A percentile compares a stretch with the other conserved stretches of the same genome.
These are phyloP conservation scores for Hymenoscyphus albidus DNA, from an alignment of 2,329 filamentous ascomycete species.

Conservation along the genomic window DNA sequence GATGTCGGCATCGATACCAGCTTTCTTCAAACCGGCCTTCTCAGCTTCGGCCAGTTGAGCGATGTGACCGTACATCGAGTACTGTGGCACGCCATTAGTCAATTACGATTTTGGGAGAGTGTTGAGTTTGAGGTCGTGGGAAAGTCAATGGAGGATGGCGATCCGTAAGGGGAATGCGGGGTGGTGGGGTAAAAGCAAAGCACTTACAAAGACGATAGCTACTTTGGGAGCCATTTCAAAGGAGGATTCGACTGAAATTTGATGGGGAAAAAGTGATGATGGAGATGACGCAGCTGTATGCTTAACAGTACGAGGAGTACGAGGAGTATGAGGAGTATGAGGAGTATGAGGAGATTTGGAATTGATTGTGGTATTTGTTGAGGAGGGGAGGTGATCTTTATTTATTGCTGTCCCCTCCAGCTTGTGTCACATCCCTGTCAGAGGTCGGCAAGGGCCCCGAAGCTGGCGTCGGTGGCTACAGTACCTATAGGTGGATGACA, in stretches of 20 bases:
- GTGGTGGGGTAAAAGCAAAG: slow-evolving; percentile 11
- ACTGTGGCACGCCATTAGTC: slow-evolving; percentile 47
- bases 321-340: not conserved
- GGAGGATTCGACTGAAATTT: not conserved
- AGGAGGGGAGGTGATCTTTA: not conserved
- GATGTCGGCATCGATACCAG: slow-evolving; percentile 76
- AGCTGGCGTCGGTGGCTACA: not conserved
- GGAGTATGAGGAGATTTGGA: not conserved
- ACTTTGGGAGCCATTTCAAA: slow-evolving; percentile 78
- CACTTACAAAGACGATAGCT: slow-evolving; percentile 81
- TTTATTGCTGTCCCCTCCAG: not conserved
- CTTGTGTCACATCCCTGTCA: not conserved
- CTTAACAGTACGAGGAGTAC: not conserved
- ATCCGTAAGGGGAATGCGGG: slow-evolving; percentile 9
- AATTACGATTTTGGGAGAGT: not conserved
- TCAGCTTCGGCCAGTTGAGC: slow-evolving; percentile 80
- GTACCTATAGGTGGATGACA: not conserved
- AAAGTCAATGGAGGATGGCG: not conserved
- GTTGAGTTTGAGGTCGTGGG: not conserved
- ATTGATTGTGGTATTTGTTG: not conserved
- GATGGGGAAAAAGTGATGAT: not conserved
- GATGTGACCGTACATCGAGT: slow-evolving; percentile 94
- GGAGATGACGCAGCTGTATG: not conserved
- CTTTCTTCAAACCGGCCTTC: slow-evolving; percentile 82
- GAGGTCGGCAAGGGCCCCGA: not conserved